These are phyloP conservation scores for Trichophyton schoenleinii DNA, from an alignment of 2,329 filamentous ascomycete genomes.

Conservation along the genomic window DNA sequence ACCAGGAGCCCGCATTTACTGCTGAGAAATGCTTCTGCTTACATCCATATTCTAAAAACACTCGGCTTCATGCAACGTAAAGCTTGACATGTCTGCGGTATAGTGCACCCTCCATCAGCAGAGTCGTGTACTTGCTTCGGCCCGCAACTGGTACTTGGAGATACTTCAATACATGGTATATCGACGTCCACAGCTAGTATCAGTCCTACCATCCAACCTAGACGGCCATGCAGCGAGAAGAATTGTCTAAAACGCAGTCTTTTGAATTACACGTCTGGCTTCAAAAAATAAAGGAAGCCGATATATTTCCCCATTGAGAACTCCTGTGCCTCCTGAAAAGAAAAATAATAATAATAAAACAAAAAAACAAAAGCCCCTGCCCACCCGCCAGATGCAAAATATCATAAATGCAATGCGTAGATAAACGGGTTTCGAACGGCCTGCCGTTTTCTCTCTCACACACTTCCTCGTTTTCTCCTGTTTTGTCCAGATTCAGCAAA, in stretches of 20 bases:
- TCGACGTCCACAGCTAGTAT: background rate
- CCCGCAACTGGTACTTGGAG: too few relatives aligned
- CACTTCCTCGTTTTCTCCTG: background rate
- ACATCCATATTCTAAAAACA: too few relatives aligned
- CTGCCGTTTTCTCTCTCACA: background rate
- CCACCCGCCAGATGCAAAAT: background rate
- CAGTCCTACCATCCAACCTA: background rate
- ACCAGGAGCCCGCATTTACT: background rate
- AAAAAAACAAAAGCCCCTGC: background rate
- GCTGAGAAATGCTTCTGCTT: too few relatives aligned
- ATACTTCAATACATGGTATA: too few relatives aligned
- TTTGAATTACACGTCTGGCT: background rate
- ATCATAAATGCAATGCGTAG: background rate
- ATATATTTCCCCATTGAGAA: background rate
- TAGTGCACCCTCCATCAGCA: too few relatives aligned
- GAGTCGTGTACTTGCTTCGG: too few relatives aligned
- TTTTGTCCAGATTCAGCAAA: background rate
- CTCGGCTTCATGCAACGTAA: too few relatives aligned
- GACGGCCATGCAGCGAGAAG: background rate
- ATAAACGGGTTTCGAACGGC: background rate
- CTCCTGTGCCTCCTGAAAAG: background rate
- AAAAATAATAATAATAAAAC: background rate
- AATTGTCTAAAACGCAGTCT: background rate
- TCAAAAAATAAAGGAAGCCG: background rate
- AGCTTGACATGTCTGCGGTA: too few relatives aligned